Base-by-base conservation (phyloP, 148 eudicot species). In the Polygonum maritimum region DNA sequence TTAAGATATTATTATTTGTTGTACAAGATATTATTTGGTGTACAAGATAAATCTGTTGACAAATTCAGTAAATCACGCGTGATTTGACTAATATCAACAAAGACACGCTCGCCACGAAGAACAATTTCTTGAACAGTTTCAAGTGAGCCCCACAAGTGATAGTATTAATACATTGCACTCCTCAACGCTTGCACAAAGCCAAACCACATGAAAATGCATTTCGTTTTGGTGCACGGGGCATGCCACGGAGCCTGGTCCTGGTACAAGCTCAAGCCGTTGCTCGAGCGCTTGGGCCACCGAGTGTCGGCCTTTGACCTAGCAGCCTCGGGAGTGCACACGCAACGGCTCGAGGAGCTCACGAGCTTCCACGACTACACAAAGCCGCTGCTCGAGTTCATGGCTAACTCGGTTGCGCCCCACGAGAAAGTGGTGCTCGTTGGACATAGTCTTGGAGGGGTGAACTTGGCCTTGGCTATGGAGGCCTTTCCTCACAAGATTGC, bases 211-310 rank as follows among this genome's bases (percentile, higher is more conserved):
- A n/a, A 60, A 78, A 76, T 80, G 74, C 86, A 78, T 69, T 77
- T 83, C 55, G 81, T 76, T 31, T 55, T 84, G 69, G 82, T 79
- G 41, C 82, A 81, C 48, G 82, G 82, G 5, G 47, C 58, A 60
- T 62, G 85, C 48, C 85, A 80, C 7, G 82, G 82, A 33, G 82
- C 80, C 22, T 83, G 85, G 85, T 75, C 74, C 55, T 83, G 85
- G 85, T 79, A 76, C 71, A 81, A 81, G 73, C 71, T 83, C n/a
- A 81, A 52, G 21, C 75, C 80, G 35, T 44, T 75, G 72, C 83
- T 84, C 48, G 78, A 79, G 74, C 52, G 54, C 31, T 69, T 70
- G 18, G 82, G 85, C 22, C 80, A 83, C 70, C 71, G 54, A 22
- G 76, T 76, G 26, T 81, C 80, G 18, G 80, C 86, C 19, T 31